A percentile compares a stretch with the other conserved stretches of the same genome.
Conservation (phyloP, 352 stramenopile species). For the Blastocystis sp. region DNA sequence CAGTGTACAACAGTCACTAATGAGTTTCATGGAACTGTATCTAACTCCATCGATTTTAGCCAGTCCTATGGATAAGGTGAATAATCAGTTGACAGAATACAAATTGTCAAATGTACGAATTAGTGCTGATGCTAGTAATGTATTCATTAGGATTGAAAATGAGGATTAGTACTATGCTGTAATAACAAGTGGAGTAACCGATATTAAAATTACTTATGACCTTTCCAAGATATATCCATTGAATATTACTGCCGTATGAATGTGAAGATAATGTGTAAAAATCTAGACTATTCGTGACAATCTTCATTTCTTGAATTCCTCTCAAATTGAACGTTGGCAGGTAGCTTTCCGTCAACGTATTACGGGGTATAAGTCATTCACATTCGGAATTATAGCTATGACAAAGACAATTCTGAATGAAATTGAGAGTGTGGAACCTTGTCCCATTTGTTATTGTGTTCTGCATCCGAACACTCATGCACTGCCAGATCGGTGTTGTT, state of each 20-base stretch:
- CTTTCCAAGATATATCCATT: slow-evolving; percentile 24
- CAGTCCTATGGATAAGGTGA: neutral
- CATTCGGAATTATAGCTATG: slow-evolving; percentile 20
- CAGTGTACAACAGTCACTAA: neutral
- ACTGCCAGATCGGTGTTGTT: slow-evolving; percentile 73
- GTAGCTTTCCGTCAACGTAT: slow-evolving; percentile 5
- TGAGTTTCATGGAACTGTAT: slow-evolving; percentile 4
- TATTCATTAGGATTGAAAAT: neutral
- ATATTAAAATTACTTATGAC: neutral
- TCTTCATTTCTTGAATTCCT: neutral
- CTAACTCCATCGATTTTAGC: neutral
- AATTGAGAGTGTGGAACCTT: slow-evolving; percentile 77
- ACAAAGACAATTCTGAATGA: slow-evolving; percentile 74
- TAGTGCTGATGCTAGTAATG: neutral
- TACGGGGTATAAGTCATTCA: neutral
- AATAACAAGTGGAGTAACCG: neutral
- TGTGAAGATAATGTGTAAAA: neutral
- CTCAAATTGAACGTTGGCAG: slow-evolving; percentile 9
- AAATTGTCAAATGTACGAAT: neutral
- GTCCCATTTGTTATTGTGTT: slow-evolving; percentile 77
- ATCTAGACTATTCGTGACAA: slow-evolving; percentile 6
- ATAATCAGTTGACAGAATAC: neutral
- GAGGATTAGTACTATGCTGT: neutral
- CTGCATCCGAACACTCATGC: slow-evolving; percentile 73
- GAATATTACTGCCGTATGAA: slow-evolving; percentile 5